These are phyloP conservation scores for Cryphonectria nitschkei DNA, from an alignment of 2,329 filamentous ascomycete species.

Conservation along the genomic window DNA sequence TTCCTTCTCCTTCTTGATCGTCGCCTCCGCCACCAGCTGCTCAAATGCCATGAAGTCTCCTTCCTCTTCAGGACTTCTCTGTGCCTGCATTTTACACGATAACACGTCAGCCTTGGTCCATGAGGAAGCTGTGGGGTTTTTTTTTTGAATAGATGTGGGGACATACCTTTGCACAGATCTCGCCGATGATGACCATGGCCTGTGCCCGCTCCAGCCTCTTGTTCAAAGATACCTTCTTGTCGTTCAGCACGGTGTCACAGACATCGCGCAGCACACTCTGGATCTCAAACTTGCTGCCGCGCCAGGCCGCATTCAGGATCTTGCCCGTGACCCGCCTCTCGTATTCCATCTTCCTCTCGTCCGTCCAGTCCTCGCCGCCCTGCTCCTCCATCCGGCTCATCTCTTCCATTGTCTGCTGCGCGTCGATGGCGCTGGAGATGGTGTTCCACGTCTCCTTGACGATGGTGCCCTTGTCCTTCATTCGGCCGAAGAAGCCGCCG, in stretches of 20 bases:
- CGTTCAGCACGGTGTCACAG: slow-evolving; percentile 83
- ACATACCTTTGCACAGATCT: slow-evolving; percentile 83
- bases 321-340: slow-evolving; percentile 96
- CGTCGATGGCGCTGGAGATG: slow-evolving; percentile 93
- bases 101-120: slow-evolving; percentile 22
- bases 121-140: background rate
- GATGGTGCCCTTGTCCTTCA: slow-evolving; percentile 95
- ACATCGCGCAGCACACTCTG: slow-evolving; percentile 94
- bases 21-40: slow-evolving; percentile 94
- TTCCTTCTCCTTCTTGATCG: slow-evolving; percentile 87
- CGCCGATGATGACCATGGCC: slow-evolving; percentile 84
- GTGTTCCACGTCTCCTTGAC: slow-evolving; percentile 99
- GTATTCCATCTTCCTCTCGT: slow-evolving; percentile 94
- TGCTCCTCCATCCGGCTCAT: slow-evolving; percentile 96
- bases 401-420: slow-evolving; percentile 98
- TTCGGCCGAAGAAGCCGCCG: slow-evolving; percentile 87
- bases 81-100: slow-evolving; percentile 60
- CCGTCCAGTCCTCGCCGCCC: slow-evolving; percentile 96
- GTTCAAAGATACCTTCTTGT: slow-evolving; percentile 74
- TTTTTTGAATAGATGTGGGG: background rate
- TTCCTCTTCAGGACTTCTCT: slow-evolving; percentile 91
- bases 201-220: slow-evolving; percentile 93
- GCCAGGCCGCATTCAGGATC: slow-evolving; percentile 95
- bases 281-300: slow-evolving; percentile 96
- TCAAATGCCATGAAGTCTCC: slow-evolving; percentile 99